phyloP scores from a whole-genome alignment of 2,329 filamentous ascomycete species.

The Botrytis aclada region DNA sequence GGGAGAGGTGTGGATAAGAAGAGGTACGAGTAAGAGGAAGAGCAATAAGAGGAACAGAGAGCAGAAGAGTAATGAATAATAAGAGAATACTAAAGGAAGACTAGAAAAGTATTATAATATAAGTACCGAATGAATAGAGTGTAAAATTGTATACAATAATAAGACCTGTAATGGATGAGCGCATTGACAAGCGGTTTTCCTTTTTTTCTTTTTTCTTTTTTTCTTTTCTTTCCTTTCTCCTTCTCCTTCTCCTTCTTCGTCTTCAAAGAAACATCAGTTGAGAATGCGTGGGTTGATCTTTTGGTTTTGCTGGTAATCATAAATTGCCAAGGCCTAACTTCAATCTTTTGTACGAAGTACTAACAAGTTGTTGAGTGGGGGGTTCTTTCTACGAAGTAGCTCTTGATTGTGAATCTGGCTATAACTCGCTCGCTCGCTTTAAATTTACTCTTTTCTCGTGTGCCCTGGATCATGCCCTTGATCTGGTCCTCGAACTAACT shows the following conservation, averaged over 20 bases:
- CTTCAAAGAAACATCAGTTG: not conserved
- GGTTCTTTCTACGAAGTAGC: too few species aligned
- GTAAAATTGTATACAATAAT: not conserved
- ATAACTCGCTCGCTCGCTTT: not conserved
- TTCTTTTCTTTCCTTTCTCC: too few species aligned
- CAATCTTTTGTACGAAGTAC: not conserved
- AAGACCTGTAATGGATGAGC: not conserved
- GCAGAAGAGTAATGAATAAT: not conserved
- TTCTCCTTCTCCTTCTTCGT: not conserved
- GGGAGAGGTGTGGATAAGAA: not conserved
- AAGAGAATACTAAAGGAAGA: not conserved
- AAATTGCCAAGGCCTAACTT: not conserved
- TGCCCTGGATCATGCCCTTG: too few species aligned
- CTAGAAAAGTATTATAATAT: not conserved
- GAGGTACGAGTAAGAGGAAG: too few species aligned
- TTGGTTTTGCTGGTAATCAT: not conserved
- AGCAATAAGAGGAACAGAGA: too few species aligned
- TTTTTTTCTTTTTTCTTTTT: not conserved
- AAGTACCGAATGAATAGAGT: not conserved
- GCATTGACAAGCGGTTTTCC: not conserved
- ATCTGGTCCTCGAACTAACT: not conserved
- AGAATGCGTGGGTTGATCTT: not conserved
- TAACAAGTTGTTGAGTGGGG: not conserved
- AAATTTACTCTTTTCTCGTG: not conserved
- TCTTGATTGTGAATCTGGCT: not conserved